Conservation (phyloP, 2,329 filamentous ascomycete genomes). For the Clarireedia homoeocarpa region DNA sequence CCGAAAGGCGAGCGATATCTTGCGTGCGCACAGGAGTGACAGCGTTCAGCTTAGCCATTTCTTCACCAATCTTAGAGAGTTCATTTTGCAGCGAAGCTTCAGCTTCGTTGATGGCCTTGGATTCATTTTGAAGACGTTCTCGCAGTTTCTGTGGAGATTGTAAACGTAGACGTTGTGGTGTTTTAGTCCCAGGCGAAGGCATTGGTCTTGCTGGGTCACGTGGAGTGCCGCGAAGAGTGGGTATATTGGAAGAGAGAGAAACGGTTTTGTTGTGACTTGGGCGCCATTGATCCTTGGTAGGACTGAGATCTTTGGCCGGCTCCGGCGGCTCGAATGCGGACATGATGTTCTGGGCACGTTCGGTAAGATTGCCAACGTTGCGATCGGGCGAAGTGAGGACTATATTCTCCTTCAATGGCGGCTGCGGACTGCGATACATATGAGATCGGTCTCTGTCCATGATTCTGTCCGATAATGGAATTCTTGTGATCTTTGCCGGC, state of each 20-base stretch:
- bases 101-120: constrained; percentile 61
- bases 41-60: constrained; percentile 56
- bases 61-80: constrained; percentile 70
- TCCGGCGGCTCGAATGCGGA: constrained; percentile 18
- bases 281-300: constrained; percentile 25
- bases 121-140: constrained; percentile 78
- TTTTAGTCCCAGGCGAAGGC: constrained; percentile 17
- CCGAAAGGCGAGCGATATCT: constrained; percentile 37
- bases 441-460: constrained; percentile 21
- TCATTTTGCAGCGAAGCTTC: constrained; percentile 67
- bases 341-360: constrained; percentile 27
- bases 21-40: constrained; percentile 28
- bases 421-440: constrained; percentile 20
- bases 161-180: constrained; percentile 47
- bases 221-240: constrained; percentile 20
- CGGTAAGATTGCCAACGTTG: constrained; percentile 22
- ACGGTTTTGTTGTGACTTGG: constrained; percentile 20
- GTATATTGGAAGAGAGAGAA: constrained; percentile 28
- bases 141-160: constrained; percentile 69
- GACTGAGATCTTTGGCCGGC: constrained; percentile 3
- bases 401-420: constrained; percentile 25
- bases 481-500: constrained; percentile 21
- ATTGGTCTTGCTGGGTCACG: constrained; percentile 19
- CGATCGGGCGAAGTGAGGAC: constrained; percentile 14
- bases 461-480: constrained; percentile 21